These are phyloP conservation scores for Lobulomyces angularis DNA, from an alignment of 192 early-diverging fungal genomes.

Conservation along the genomic window DNA sequence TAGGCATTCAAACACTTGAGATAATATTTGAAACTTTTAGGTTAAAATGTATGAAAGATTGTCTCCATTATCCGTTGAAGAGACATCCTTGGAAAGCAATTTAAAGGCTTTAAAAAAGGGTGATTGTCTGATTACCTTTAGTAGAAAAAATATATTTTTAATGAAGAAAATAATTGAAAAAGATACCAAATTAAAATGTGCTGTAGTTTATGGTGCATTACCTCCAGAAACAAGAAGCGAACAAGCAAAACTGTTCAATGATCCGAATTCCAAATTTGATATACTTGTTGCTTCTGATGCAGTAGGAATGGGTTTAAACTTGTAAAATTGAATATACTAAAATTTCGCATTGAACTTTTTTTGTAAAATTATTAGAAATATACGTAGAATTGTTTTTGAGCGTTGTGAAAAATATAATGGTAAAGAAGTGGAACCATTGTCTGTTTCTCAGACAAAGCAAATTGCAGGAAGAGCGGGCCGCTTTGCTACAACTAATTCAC, in stretches of 20 bases:
- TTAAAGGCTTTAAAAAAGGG: conserved; percentile 54
- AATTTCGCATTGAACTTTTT: neutral
- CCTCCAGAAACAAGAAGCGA: conserved; percentile 86
- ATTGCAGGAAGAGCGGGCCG: conserved; percentile 88
- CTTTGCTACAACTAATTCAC: no score
- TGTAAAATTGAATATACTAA: conserved; percentile 30
- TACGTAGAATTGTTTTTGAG: conserved; percentile 79
- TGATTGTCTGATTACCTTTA: conserved; percentile 87
- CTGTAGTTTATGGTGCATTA: conserved; percentile 83
- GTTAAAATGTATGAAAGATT: conserved; percentile 66
- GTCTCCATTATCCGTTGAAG: conserved; percentile 45
- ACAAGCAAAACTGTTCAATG: conserved; percentile 87
- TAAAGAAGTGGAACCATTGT: conserved; percentile 25
- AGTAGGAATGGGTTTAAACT: conserved; percentile 92
- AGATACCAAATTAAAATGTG: conserved; percentile 58
- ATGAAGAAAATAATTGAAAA: conserved; percentile 67
- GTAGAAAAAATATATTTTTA: conserved; percentile 63
- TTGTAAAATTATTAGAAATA: conserved; percentile 41
- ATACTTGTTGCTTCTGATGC: conserved; percentile 92
- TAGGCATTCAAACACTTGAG: neutral
- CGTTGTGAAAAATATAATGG: conserved; percentile 73
- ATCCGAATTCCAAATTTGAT: conserved; percentile 57
- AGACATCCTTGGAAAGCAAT: conserved; percentile 39
- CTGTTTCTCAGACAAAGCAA: conserved; percentile 74
- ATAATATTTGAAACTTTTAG: neutral